A percentile compares a stretch with the other conserved stretches of the same genome.
These are phyloP conservation scores for Astragalus glycyphyllos DNA, from an alignment of 306 rosid genomes.

Conservation along the genomic window DNA sequence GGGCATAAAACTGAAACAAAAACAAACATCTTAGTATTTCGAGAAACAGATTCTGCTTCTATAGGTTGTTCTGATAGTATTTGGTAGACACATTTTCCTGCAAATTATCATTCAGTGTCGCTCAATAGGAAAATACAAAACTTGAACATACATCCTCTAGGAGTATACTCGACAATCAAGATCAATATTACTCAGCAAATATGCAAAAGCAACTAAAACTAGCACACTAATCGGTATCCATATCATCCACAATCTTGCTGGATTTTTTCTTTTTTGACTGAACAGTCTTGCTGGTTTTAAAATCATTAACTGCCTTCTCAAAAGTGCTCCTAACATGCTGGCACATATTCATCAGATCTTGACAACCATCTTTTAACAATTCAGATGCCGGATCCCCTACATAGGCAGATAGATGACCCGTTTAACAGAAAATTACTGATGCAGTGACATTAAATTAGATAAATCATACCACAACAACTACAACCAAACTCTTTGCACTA, in stretches of 20 bases:
- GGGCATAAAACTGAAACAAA: no score
- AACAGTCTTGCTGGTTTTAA: slow-evolving; percentile 28
- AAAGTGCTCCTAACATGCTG: slow-evolving; percentile 74
- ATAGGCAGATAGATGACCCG: slow-evolving; percentile 13
- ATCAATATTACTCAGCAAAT: background rate
- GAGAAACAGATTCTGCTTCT: background rate
- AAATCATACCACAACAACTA: background rate
- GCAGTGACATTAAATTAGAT: background rate
- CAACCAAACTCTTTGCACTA: background rate
- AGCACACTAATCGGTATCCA: slow-evolving; percentile 39
- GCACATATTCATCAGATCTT: slow-evolving; percentile 75
- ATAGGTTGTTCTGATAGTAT: background rate
- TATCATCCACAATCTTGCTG: slow-evolving; percentile 39
- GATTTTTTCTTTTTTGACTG: slow-evolving; percentile 11
- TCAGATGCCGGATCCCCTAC: slow-evolving; percentile 78
- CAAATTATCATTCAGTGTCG: background rate
- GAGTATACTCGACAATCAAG: background rate
- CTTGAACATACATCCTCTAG: background rate
- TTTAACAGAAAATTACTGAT: slow-evolving; percentile 19
- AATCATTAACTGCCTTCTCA: slow-evolving; percentile 68
- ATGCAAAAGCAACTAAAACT: slow-evolving; percentile 1
- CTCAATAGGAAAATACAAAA: background rate
- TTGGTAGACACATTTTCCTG: background rate
- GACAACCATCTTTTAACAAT: slow-evolving; percentile 73
- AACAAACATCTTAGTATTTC: no score